Conservation (phyloP, 306 rosid genomes). For the Acacia confusa region DNA sequence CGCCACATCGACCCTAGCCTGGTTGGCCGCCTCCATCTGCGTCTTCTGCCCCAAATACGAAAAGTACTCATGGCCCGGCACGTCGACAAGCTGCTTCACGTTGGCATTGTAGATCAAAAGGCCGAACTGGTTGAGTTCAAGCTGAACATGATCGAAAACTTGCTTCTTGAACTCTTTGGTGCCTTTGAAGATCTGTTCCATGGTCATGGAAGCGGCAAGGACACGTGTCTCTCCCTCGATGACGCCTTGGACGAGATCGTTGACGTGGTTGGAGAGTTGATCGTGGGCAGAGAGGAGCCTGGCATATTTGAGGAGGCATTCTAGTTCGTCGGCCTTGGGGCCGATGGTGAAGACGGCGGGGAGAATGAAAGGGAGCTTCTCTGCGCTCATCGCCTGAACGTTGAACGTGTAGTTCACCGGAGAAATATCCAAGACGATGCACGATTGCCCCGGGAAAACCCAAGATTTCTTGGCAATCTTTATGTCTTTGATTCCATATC, state of each 20-base stretch:
- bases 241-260: slow-evolving; percentile 56
- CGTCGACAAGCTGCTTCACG: slow-evolving; percentile 60
- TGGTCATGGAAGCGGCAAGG: slow-evolving; percentile 65
- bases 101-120: slow-evolving; percentile 67
- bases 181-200: slow-evolving; percentile 55
- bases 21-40: slow-evolving; percentile 65
- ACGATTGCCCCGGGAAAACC: slow-evolving; percentile 45
- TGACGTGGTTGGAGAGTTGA: slow-evolving; percentile 54
- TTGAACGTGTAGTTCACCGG: slow-evolving; percentile 74
- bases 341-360: slow-evolving; percentile 71
- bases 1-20: slow-evolving; percentile 47
- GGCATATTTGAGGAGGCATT: slow-evolving; percentile 50
- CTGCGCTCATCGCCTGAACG: slow-evolving; percentile 74
- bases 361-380: slow-evolving; percentile 67
- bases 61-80: slow-evolving; percentile 64
- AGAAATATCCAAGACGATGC: slow-evolving; percentile 47
- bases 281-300: slow-evolving; percentile 43
- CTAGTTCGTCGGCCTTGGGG: slow-evolving; percentile 41
- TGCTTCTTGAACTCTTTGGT: slow-evolving; percentile 57
- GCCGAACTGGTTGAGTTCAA: slow-evolving; percentile 64
- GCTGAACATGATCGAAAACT: slow-evolving; percentile 59
- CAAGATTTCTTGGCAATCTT: slow-evolving; percentile 59
- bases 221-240: slow-evolving; percentile 76
- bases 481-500: slow-evolving; percentile 27
- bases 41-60: slow-evolving; percentile 69